phyloP scores from a whole-genome alignment of 768 basidiomycete genomes.

The Ephemerocybe angulata region DNA sequence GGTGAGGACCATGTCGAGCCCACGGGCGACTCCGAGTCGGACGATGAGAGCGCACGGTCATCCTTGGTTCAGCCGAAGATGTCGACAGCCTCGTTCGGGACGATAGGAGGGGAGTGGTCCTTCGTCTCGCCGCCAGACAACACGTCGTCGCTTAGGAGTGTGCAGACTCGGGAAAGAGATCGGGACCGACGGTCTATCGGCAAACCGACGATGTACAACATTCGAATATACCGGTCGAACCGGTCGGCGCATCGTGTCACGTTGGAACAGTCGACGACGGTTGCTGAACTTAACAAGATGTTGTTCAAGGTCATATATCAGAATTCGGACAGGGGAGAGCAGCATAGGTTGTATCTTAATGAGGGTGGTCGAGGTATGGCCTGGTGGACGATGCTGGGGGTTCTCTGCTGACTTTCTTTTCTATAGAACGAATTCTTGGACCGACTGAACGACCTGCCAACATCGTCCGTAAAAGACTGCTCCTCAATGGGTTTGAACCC shows the following conservation, averaged over 20 bases:
- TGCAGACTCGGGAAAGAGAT: conserved; percentile 1
- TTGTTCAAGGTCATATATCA: conserved; percentile 56
- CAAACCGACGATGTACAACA: conserved; percentile 36
- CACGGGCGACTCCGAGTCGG: not conserved
- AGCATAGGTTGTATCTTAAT: conserved; percentile 68
- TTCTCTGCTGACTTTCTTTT: not conserved
- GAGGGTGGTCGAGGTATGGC: conserved; percentile 70
- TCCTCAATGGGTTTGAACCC: conserved; percentile 85
- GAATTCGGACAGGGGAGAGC: conserved; percentile 46
- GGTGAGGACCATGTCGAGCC: not conserved
- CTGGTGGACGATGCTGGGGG: not conserved
- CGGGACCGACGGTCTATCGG: conserved; percentile 2
- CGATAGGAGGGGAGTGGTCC: not conserved
- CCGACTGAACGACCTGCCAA: conserved; percentile 79
- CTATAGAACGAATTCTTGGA: conserved; percentile 75
- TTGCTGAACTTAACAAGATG: conserved; percentile 57
- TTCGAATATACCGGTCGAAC: conserved; percentile 77
- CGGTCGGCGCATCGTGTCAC: conserved; percentile 68
- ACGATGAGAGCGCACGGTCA: not conserved
- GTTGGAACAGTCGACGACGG: conserved; percentile 62
- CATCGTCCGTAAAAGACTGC: conserved; percentile 77
- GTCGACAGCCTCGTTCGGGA: not conserved
- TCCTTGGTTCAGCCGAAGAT: not conserved
- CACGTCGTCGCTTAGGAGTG: not conserved
- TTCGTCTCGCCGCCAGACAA: not conserved